Evolutionary conservation across 2,329 filamentous ascomycete species (phyloP), one percentile per base, ranked within the genome.

Genomic region (Rutstroemia sp.): DNA sequence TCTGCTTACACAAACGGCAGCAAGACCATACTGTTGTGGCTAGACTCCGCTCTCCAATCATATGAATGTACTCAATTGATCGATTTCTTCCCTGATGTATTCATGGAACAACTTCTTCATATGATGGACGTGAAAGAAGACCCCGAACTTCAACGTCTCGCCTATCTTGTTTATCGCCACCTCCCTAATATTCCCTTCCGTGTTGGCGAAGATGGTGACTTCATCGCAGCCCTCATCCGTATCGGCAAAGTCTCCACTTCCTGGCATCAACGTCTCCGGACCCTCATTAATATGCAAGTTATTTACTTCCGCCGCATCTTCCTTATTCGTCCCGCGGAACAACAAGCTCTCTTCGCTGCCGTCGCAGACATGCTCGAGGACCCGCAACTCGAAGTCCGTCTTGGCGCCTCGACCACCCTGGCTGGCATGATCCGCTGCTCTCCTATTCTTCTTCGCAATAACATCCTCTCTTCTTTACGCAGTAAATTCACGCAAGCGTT

Each of bases 51-150:
- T 16, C 78, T 99, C 3, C 90, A 89, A 2, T 95, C 90, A 0
- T 88, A 95, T 61, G 94, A 97, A 70, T 99, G 94, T 72, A 95
- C 84, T 0, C 87, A 94, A 68, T 81, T 99, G 14, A 83, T 95
- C 17, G 84, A 86, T 3, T 97, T 96, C 79, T 97, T 99, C 76
- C 88, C 91, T 0, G 81, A 88, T 38, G 79, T 87, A 0, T 92
- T 97, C 68, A 94, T 95, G 70, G 89, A 94, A 65, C 89, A 96
- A 70, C 81, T 99, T 14, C 76, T 99, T 52, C 92, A 99, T 76
- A 99, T 99, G 94, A 99, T 99, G 92, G 94, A 99, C 68, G 90
- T 99, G 70, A 97, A 97, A 71, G 94, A 99, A 71, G 94, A 99
- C 66, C 91, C 90, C 0, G 95, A 99, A 71, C 80, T 99, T 2